phyloP scores from a whole-genome alignment of 2,329 filamentous ascomycete species.

The Dactylellina parvicollis region DNA sequence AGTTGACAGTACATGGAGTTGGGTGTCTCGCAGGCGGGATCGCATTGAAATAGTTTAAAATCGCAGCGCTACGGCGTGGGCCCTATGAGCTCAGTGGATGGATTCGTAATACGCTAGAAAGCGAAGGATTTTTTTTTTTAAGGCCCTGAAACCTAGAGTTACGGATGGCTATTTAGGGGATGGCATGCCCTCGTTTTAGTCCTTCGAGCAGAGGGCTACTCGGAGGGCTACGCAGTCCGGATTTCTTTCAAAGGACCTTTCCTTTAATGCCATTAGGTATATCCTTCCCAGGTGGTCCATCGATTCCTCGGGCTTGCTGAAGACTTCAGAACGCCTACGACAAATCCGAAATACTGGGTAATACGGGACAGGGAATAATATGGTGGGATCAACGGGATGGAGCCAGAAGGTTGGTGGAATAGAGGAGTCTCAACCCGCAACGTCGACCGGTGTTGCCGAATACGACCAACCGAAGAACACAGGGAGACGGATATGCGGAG shows the following conservation, averaged over 20 bases:
- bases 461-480: not conserved
- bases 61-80: not conserved
- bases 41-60: not conserved
- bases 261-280: not conserved
- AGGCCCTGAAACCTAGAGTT: not conserved
- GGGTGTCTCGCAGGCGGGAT: not conserved
- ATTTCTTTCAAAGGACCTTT: no score
- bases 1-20: no score
- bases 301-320: not conserved
- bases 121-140: not conserved
- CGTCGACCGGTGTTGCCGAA: not conserved
- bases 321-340: not conserved
- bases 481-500: conserved; percentile 25
- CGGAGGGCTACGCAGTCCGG: not conserved
- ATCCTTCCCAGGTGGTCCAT: not conserved
- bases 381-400: no score
- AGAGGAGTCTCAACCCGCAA: not conserved
- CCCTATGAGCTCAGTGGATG: not conserved
- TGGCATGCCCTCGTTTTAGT: not conserved
- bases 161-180: not conserved
- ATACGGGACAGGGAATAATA: not conserved
- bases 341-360: not conserved
- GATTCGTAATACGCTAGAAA: no score
- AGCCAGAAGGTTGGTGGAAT: not conserved
- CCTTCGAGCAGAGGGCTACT: not conserved